Percentiles rank a stretch among this genome's conserved stretches.
Evolutionary conservation across 2,329 filamentous ascomycete genomes (phyloP).

Genomic region (Fusarium multiceps): DNA sequence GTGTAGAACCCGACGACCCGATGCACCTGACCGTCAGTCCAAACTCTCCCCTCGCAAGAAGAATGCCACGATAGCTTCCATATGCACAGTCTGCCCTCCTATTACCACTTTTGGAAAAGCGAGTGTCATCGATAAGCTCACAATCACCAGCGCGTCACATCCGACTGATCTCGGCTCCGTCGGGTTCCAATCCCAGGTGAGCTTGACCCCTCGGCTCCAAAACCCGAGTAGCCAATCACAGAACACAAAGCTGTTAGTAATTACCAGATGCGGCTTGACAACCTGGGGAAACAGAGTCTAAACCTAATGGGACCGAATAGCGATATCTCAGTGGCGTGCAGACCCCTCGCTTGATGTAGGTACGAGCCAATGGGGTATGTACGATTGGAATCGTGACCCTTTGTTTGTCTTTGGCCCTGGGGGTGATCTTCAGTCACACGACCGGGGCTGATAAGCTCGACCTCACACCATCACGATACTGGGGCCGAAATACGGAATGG

Average conservation of each 20-base stretch:
- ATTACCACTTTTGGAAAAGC: constrained; percentile 1
- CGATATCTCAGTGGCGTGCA: neutral
- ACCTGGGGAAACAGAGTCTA: constrained; percentile 5
- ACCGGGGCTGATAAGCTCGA: neutral
- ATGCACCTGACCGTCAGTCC: neutral
- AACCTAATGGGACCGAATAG: neutral
- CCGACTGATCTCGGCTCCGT: neutral
- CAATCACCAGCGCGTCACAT: neutral
- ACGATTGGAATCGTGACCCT: neutral
- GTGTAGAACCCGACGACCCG: neutral
- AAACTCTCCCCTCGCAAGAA: neutral
- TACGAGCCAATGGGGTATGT: neutral
- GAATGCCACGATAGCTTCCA: neutral
- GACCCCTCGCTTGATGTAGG: neutral
- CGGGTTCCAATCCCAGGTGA: constrained; percentile 1
- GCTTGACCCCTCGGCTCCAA: neutral
- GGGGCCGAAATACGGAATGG: neutral
- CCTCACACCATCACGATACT: constrained; percentile 7
- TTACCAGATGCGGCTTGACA: constrained; percentile 9
- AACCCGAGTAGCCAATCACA: constrained; percentile 4
- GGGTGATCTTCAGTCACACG: constrained; percentile 11
- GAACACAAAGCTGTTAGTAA: neutral
- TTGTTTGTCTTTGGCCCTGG: neutral
- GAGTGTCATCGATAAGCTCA: neutral
- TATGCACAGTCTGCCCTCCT: constrained; percentile 7